phyloP scores from a whole-genome alignment of 2,329 filamentous ascomycete species.

The Delphinella strobiligena region DNA sequence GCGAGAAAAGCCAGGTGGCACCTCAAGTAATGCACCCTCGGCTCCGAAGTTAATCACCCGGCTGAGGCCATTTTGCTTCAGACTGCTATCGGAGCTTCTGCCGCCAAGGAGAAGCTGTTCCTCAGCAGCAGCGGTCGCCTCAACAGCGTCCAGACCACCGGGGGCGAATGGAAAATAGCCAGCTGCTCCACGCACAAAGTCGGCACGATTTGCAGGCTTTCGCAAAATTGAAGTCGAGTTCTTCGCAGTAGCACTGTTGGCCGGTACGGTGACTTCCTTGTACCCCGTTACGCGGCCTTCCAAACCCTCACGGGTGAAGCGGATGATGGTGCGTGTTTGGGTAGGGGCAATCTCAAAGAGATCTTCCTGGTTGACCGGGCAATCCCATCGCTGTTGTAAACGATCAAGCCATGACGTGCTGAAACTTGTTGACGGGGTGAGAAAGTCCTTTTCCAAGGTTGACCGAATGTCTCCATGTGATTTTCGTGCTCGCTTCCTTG shows the following conservation, averaged over 20 bases:
- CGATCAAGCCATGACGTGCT: conserved; percentile 76
- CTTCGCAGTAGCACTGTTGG: conserved; percentile 80
- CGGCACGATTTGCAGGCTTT: conserved; percentile 73
- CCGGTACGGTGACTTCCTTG: conserved; percentile 83
- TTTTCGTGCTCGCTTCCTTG: conserved; percentile 42
- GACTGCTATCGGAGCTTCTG: conserved; percentile 27
- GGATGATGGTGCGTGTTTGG: conserved; percentile 86
- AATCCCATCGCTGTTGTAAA: conserved; percentile 83
- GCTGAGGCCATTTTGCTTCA: conserved; percentile 48
- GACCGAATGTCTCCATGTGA: conserved; percentile 48
- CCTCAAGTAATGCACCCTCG: conserved; percentile 65
- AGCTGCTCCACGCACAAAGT: conserved; percentile 85
- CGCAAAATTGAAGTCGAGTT: conserved; percentile 83
- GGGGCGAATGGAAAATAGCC: conserved; percentile 93
- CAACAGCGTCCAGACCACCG: conserved; percentile 75
- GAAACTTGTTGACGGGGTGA: conserved; percentile 78
- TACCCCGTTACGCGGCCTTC: conserved; percentile 91
- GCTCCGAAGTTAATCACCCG: conserved; percentile 72
- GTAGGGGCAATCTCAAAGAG: conserved; percentile 81
- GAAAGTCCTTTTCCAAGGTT: conserved; percentile 65
- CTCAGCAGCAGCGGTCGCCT: conserved; percentile 74
- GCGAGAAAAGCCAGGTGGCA: conserved; percentile 69
- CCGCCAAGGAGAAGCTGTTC: conserved; percentile 47
- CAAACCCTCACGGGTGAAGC: conserved; percentile 81
- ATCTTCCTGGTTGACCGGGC: conserved; percentile 65